phyloP scores from a whole-genome alignment of 2,329 filamentous ascomycete genomes.

The Botryotinia globosa region DNA sequence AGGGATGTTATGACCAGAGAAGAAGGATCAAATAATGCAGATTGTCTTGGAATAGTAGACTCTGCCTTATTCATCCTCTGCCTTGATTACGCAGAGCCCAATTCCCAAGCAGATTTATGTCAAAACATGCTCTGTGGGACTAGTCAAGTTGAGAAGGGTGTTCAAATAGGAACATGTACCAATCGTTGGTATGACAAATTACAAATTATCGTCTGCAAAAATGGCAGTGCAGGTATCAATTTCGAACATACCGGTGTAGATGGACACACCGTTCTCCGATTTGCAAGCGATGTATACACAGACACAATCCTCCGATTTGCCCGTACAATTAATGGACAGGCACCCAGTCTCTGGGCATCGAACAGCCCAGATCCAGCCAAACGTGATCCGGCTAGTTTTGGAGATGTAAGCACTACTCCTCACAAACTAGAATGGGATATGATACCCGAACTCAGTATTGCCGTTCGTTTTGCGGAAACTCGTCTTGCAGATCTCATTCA shows the following conservation, averaged over 20 bases:
- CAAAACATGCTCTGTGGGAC: slow-evolving; percentile 98
- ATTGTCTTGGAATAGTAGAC: slow-evolving; percentile 93
- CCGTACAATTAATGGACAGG: slow-evolving; percentile 89
- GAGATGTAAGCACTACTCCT: slow-evolving; percentile 87
- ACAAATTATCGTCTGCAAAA: slow-evolving; percentile 98
- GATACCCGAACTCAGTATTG: slow-evolving; percentile 85
- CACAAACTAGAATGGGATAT: slow-evolving; percentile 98
- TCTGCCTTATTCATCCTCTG: slow-evolving; percentile 90
- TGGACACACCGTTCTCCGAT: slow-evolving; percentile 92
- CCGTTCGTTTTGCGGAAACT: slow-evolving; percentile 92
- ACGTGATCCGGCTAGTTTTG: slow-evolving; percentile 85
- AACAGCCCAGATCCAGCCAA: slow-evolving; percentile 89
- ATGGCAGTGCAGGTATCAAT: slow-evolving; percentile 97
- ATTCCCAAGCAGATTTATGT: slow-evolving; percentile 78
- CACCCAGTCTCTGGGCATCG: slow-evolving; percentile 88
- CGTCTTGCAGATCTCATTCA: slow-evolving; percentile 89
- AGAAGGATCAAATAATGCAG: slow-evolving; percentile 87
- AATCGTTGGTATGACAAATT: slow-evolving; percentile 99
- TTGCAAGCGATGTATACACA: slow-evolving; percentile 94
- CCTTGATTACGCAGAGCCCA: slow-evolving; percentile 86
- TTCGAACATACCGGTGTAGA: slow-evolving; percentile 98
- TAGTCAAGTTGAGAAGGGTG: slow-evolving; percentile 83
- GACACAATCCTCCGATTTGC: slow-evolving; percentile 97
- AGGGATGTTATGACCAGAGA: slow-evolving; percentile 85
- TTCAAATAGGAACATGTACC: slow-evolving; percentile 95